A percentile compares a stretch with the other conserved stretches of the same genome.
These are phyloP conservation scores for Chamaecyparis obtusa DNA, from an alignment of 75 land plant genomes.

Conservation along the genomic window DNA sequence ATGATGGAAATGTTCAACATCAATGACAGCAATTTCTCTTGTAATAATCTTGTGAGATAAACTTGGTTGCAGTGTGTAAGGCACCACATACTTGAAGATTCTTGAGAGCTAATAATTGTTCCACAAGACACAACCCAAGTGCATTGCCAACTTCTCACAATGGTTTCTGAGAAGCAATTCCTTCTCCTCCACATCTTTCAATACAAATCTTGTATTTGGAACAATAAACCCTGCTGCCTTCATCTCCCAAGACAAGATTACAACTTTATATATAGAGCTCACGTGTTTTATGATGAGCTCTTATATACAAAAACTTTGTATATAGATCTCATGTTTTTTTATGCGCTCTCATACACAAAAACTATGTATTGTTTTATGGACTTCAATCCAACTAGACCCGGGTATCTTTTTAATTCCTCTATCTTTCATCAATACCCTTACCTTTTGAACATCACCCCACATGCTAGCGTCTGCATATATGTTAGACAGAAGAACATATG, in stretches of 20 bases:
- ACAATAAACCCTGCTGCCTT: neutral
- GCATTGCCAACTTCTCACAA: neutral
- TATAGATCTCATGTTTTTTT: neutral
- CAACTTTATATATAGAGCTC: neutral
- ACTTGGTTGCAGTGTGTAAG: neutral
- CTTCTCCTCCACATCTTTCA: neutral
- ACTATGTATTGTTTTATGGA: neutral
- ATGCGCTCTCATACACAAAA: neutral
- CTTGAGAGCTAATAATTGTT: neutral
- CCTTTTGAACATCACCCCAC: neutral
- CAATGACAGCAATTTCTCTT: neutral
- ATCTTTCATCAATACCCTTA: slow-evolving; percentile 1
- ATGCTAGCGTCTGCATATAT: neutral
- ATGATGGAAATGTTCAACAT: neutral
- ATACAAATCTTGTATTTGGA: neutral
- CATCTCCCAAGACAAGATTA: neutral
- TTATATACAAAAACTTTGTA: neutral
- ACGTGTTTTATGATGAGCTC: neutral
- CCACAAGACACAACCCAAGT: neutral
- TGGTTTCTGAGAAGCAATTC: neutral
- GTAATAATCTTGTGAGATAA: neutral
- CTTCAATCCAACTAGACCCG: slow-evolving; percentile 3
- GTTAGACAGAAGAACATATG: neutral
- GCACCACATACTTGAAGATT: neutral
- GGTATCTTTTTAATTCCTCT: slow-evolving; percentile 3